Evolutionary conservation across 1,284 basidiomycete genomes (phyloP).

Genomic region (Fomes fomentarius): DNA sequence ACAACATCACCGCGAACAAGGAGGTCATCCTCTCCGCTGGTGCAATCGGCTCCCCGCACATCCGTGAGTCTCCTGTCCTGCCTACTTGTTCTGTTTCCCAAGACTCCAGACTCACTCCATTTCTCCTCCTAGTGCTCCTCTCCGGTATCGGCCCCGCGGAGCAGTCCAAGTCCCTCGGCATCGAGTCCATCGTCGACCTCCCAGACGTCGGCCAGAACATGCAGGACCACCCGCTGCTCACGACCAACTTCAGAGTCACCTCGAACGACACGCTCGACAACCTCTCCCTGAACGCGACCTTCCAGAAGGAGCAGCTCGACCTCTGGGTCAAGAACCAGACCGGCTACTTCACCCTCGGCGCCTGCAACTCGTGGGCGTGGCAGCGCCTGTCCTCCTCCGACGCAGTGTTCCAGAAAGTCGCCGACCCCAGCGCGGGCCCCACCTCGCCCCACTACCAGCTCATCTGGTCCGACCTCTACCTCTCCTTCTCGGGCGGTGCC

Average conservation of each 20-base stretch:
- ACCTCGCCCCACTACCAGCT: constrained; percentile 23
- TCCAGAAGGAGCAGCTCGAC: constrained; percentile 13
- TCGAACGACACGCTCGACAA: constrained; percentile 20
- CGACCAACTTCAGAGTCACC: constrained; percentile 19
- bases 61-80: constrained; percentile 12
- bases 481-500: constrained; percentile 3
- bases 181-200: constrained; percentile 35
- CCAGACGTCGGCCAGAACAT: constrained; percentile 40
- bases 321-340: constrained; percentile 20
- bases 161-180: constrained; percentile 24
- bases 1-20: constrained; percentile 23
- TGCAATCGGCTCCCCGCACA: constrained; percentile 36
- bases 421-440: constrained; percentile 22
- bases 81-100: not conserved
- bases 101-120: not conserved
- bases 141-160: constrained; percentile 27
- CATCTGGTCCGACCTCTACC: constrained; percentile 10
- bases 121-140: constrained; percentile 23
- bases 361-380: constrained; percentile 17
- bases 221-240: constrained; percentile 39
- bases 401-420: not conserved
- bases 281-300: constrained; percentile 15
- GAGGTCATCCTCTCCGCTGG: constrained; percentile 31
- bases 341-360: constrained; percentile 11
- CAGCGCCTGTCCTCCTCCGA: constrained; percentile 11